phyloP scores from a whole-genome alignment of 2,329 filamentous ascomycete species.

The Fusarium sp. region DNA sequence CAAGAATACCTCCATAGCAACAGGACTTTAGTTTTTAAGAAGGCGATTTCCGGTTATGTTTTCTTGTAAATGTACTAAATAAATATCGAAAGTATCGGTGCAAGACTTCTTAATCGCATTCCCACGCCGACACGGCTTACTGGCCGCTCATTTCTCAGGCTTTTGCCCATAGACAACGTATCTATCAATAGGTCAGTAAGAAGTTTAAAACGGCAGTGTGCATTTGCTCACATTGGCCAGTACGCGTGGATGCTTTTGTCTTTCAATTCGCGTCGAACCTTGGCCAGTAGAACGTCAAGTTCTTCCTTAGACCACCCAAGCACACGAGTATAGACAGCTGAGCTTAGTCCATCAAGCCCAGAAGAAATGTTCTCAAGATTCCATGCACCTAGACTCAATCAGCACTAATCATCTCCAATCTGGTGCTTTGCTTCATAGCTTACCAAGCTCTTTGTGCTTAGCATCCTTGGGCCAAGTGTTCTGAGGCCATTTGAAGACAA shows the following conservation, averaged over 20 bases:
- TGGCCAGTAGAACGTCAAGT: constrained; percentile 43
- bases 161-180: constrained; percentile 37
- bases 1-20: no score
- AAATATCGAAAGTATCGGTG: no score
- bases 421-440: neutral
- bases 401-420: no score
- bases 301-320: constrained; percentile 48
- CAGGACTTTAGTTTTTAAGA: no score
- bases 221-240: constrained; percentile 45
- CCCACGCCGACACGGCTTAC: no score
- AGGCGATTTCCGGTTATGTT: no score
- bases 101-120: no score
- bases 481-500: constrained; percentile 61
- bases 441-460: constrained; percentile 61
- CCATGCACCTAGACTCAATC: constrained; percentile 48
- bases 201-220: rapidly evolving
- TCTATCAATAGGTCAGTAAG: neutral
- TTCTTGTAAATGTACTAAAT: no score
- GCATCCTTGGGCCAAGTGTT: constrained; percentile 64
- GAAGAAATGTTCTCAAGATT: constrained; percentile 38
- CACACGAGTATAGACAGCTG: constrained; percentile 49
- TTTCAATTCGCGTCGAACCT: constrained; percentile 46
- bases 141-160: neutral
- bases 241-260: constrained; percentile 47
- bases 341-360: constrained; percentile 48